These are phyloP conservation scores for Fremontodendron californicum DNA, from an alignment of 345 rosid species.

Conservation along the genomic window DNA sequence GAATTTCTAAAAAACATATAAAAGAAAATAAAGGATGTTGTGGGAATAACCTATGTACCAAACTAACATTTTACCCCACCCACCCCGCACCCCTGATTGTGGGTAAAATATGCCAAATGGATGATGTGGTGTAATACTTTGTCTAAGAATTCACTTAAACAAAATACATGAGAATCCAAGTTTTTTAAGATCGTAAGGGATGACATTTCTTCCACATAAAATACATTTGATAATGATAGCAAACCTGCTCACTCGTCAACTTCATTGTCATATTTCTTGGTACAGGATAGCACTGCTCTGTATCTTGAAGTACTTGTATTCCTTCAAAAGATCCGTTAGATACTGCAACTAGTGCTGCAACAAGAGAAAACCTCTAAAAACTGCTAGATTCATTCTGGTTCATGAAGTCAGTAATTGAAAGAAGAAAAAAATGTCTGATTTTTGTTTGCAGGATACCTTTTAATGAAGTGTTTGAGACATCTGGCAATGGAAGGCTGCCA, in stretches of 20 bases:
- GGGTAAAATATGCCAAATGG: background rate
- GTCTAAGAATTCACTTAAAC: background rate
- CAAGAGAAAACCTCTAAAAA: conserved; percentile 12
- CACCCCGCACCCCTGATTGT: background rate
- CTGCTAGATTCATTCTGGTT: background rate
- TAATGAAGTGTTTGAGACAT: conserved; percentile 46
- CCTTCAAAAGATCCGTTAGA: conserved; percentile 54
- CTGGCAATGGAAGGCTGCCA: conserved; percentile 94
- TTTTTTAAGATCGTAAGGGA: background rate
- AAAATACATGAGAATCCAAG: background rate
- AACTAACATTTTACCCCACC: background rate
- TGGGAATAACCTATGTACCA: background rate
- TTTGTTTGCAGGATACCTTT: conserved; percentile 23
- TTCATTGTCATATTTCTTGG: conserved; percentile 61
- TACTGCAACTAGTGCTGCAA: conserved; percentile 38
- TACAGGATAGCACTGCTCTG: conserved; percentile 76
- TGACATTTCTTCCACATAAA: background rate
- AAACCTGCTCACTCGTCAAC: conserved; percentile 87
- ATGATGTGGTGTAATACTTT: background rate
- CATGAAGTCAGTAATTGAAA: background rate
- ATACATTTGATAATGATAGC: background rate
- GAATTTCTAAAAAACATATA: background rate
- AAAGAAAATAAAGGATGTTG: background rate
- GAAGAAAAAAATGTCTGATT: background rate
- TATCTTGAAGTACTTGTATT: conserved; percentile 49